Evolutionary conservation across 2,329 filamentous ascomycete species (phyloP).

Genomic region (Dactylellina cionopaga): DNA sequence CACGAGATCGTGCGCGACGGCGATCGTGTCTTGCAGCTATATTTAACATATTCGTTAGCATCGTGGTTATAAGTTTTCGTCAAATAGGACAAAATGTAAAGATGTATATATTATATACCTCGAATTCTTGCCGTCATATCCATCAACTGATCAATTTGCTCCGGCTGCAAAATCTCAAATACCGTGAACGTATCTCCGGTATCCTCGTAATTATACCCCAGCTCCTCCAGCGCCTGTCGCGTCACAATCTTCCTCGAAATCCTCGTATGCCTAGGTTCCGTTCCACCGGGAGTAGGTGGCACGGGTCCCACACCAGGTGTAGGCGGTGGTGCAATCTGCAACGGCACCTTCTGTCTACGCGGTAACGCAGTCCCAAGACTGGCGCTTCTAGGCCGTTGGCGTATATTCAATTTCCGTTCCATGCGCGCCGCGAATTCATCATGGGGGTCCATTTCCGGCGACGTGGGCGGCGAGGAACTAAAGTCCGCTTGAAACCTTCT

Average conservation of each 20-base stretch:
- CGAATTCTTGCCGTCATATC: slow-evolving; percentile 48
- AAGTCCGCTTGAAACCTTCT: slow-evolving; percentile 34
- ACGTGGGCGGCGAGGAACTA: slow-evolving; percentile 35
- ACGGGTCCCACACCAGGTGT: neutral
- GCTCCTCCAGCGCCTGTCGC: slow-evolving; percentile 82
- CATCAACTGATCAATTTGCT: slow-evolving; percentile 41
- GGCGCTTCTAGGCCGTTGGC: slow-evolving; percentile 26
- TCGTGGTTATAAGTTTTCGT: neutral
- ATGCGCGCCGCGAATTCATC: slow-evolving; percentile 27
- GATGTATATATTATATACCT: slow-evolving; percentile 22
- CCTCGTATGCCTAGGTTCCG: slow-evolving; percentile 69
- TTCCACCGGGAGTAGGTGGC: slow-evolving; percentile 24
- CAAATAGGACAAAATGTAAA: neutral
- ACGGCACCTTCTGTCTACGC: slow-evolving; percentile 21
- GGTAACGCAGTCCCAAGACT: slow-evolving; percentile 43
- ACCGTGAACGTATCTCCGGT: slow-evolving; percentile 64
- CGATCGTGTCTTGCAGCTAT: slow-evolving; percentile 50
- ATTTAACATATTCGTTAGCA: neutral
- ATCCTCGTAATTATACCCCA: slow-evolving; percentile 89
- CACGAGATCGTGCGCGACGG: slow-evolving; percentile 42
- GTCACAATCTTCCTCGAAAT: slow-evolving; percentile 90
- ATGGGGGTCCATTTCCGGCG: slow-evolving; percentile 23
- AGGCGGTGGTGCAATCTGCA: slow-evolving; percentile 39
- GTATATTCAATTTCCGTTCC: slow-evolving; percentile 31
- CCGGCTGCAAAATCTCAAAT: slow-evolving; percentile 37